Percentiles rank a stretch among this genome's conserved stretches.
Evolutionary conservation across 345 rosid genomes (phyloP).

Genomic region (Eucalyptus pauciflora): DNA sequence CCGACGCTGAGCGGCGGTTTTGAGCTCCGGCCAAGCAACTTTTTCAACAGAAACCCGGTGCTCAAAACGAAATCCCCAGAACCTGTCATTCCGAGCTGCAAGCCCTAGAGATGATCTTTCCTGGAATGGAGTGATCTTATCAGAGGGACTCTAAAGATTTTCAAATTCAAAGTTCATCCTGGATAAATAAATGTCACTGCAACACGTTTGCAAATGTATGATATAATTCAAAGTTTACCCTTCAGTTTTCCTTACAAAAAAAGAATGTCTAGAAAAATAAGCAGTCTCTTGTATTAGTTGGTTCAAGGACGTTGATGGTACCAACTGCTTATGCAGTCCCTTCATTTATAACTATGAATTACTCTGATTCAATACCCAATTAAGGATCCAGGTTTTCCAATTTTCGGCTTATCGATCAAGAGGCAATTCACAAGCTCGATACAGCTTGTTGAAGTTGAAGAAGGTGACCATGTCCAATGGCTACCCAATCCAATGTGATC

Average conservation of each 20-base stretch:
- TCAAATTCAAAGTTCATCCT: neutral
- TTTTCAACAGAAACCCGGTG: slow-evolving; percentile 55
- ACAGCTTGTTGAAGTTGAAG: slow-evolving; percentile 43
- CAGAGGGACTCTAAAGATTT: neutral
- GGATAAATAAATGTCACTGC: neutral
- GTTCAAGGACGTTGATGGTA: neutral
- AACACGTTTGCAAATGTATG: neutral
- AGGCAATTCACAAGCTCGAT: slow-evolving; percentile 42
- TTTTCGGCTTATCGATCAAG: slow-evolving; percentile 20
- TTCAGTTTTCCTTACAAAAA: neutral
- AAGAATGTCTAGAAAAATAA: neutral
- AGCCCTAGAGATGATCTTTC: neutral
- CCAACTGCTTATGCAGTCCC: neutral
- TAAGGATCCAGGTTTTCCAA: slow-evolving; percentile 16
- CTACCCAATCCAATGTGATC: slow-evolving; percentile 4
- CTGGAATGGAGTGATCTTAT: neutral
- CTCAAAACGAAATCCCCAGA: slow-evolving; percentile 24
- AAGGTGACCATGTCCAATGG: slow-evolving; percentile 50
- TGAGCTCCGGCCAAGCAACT: slow-evolving; percentile 53
- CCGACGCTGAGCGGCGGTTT: slow-evolving; percentile 53
- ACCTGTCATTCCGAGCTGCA: neutral
- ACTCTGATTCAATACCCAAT: slow-evolving; percentile 17
- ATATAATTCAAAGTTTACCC: neutral
- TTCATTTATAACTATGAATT: neutral
- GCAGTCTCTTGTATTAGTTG: neutral